A percentile compares a stretch with the other conserved stretches of the same genome.
These are phyloP conservation scores for Vigna radiata DNA, from an alignment of 306 rosid species.

Conservation along the genomic window DNA sequence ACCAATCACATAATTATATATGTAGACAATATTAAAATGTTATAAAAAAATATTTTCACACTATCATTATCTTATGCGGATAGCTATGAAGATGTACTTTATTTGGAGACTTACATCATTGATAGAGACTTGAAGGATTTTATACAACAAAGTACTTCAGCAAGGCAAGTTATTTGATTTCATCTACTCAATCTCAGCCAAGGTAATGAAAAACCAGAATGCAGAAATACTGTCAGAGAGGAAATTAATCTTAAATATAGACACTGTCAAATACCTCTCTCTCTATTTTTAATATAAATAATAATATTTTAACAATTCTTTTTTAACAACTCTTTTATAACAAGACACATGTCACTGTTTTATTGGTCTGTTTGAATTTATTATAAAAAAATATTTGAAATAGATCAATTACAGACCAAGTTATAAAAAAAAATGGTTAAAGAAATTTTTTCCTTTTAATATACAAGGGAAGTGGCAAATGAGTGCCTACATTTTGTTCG, in stretches of 20 bases:
- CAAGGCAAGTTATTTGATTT: not conserved
- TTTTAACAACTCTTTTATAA: no score
- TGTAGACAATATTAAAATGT: no score
- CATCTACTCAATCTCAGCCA: not conserved
- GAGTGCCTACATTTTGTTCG: not conserved
- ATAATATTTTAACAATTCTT: no score
- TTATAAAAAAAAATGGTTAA: no score
- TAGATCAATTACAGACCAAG: no score
- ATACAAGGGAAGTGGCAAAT: no score
- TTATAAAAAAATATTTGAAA: no score
- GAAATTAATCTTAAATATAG: conserved; percentile 1
- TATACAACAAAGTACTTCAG: not conserved
- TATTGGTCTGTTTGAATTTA: no score
- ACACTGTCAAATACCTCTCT: not conserved
- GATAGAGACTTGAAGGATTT: not conserved
- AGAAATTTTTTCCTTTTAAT: no score
- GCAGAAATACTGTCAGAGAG: not conserved
- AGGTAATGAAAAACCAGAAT: not conserved
- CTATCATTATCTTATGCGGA: not conserved
- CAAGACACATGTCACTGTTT: no score
- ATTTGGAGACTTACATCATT: not conserved
- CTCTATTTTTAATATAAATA: no score
- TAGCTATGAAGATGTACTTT: not conserved
- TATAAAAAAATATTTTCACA: no score
- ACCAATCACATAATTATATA: rapidly evolving